phyloP scores from a whole-genome alignment of 192 early-diverging fungal species.

The Coemansia reversa region DNA sequence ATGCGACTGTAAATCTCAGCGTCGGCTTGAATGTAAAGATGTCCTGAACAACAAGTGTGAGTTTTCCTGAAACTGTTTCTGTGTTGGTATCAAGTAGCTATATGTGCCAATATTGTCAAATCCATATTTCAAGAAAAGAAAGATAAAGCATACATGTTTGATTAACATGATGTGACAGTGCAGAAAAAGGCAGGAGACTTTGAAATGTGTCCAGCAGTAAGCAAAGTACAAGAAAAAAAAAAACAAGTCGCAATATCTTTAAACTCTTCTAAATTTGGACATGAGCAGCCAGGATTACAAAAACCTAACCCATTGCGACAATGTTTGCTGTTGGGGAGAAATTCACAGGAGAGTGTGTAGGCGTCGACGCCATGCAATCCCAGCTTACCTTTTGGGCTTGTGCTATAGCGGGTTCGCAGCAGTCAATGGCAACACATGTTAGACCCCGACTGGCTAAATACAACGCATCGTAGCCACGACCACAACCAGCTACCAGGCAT shows the following conservation, averaged over 20 bases:
- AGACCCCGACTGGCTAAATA: conserved; percentile 59
- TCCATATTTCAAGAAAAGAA: background rate
- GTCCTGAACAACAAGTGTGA: conserved; percentile 40
- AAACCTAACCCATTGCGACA: conserved; percentile 3
- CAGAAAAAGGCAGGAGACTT: background rate
- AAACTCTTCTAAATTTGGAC: background rate
- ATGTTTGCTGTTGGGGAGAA: background rate
- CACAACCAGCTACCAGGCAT: conserved; percentile 48
- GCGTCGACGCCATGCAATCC: conserved; percentile 1
- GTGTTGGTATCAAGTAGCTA: conserved; percentile 30
- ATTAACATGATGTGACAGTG: background rate
- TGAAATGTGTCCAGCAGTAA: background rate
- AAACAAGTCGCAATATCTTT: background rate
- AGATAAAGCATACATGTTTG: no score
- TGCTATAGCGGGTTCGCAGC: conserved; percentile 61
- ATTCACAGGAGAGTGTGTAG: background rate
- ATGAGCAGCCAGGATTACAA: background rate
- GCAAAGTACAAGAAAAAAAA: background rate
- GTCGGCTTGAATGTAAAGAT: conserved; percentile 30
- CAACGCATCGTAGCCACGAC: conserved; percentile 72
- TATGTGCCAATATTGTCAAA: background rate
- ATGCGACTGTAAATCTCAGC: conserved; percentile 41
- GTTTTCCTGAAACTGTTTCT: conserved; percentile 12
- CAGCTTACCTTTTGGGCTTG: conserved; percentile 33
- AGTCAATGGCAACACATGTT: conserved; percentile 63